phyloP scores from a whole-genome alignment of 768 basidiomycete species.

The Agaricus sinodeliciosus region DNA sequence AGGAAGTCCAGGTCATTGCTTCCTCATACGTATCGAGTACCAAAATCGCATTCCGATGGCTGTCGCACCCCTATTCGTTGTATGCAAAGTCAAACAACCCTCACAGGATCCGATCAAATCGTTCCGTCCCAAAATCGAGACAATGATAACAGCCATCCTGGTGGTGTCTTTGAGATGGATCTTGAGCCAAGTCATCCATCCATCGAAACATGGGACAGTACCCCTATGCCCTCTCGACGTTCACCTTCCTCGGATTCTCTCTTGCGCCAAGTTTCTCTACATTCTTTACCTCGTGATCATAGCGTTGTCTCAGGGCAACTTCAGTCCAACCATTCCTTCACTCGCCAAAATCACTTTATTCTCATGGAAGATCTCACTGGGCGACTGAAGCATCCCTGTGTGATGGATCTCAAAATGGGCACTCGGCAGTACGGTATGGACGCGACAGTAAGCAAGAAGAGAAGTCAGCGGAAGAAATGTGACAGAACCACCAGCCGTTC shows the following conservation, averaged over 20 bases:
- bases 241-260: constrained; percentile 34
- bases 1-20: constrained; percentile 33
- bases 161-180: constrained; percentile 40
- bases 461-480: constrained; percentile 98
- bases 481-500: constrained; percentile 90
- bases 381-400: constrained; percentile 83
- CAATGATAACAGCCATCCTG: constrained; percentile 21
- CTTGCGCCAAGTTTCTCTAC: constrained; percentile 19
- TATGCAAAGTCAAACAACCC: constrained; percentile 55
- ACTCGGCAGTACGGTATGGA: constrained; percentile 98
- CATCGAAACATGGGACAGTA: constrained; percentile 18
- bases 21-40: constrained; percentile 32
- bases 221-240: constrained; percentile 34
- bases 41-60: constrained; percentile 32
- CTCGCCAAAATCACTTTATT: constrained; percentile 95
- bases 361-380: constrained; percentile 99
- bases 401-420: constrained; percentile 99
- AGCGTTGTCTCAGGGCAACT: constrained; percentile 27
- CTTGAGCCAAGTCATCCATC: constrained; percentile 19
- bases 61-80: constrained; percentile 43
- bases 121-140: neutral
- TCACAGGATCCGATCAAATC: constrained; percentile 29
- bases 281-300: constrained; percentile 20
- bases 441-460: constrained; percentile 88
- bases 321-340: constrained; percentile 38